phyloP scores from a whole-genome alignment of 768 basidiomycete species.

The Coprinopsis sp. region DNA sequence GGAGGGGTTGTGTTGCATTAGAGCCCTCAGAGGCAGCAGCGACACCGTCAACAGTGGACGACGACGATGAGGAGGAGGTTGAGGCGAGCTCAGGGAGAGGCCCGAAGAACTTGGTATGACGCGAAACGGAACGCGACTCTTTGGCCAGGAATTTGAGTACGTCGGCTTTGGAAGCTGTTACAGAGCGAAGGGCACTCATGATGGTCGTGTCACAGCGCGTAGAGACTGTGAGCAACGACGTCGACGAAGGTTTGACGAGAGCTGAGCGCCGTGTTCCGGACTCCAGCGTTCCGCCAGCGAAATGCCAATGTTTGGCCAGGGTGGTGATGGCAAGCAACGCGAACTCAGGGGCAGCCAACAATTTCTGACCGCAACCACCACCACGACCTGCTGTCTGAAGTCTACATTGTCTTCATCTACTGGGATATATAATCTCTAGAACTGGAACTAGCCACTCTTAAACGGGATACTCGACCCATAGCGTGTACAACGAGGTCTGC shows the following conservation, averaged over 20 bases:
- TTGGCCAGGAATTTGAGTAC: conserved; percentile 18
- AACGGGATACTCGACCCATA: conserved; percentile 8
- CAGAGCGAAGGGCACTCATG: neutral
- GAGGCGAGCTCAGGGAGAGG: conserved; percentile 37
- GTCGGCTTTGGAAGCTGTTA: neutral
- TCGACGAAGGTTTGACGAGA: neutral
- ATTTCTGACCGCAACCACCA: too few relatives aligned
- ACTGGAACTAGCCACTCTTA: neutral
- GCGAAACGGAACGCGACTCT: conserved; percentile 37
- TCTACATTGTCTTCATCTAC: too few relatives aligned
- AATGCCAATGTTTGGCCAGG: too few relatives aligned
- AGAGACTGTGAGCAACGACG: neutral
- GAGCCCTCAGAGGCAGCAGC: too few relatives aligned
- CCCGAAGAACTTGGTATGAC: conserved; percentile 31
- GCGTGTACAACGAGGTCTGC: conserved; percentile 25
- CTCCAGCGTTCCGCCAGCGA: too few relatives aligned
- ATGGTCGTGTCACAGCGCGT: neutral
- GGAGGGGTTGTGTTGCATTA: conserved; percentile 11
- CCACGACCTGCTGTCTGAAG: too few relatives aligned
- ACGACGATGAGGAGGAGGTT: conserved; percentile 3
- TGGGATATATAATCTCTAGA: too few relatives aligned
- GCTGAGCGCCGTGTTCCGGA: too few relatives aligned
- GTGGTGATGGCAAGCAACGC: too few relatives aligned
- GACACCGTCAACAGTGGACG: too few relatives aligned
- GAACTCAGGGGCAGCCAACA: too few relatives aligned